Base-by-base conservation (phyloP, 495 filamentous ascomycete genomes). In the Neurospora hispaniola region DNA sequence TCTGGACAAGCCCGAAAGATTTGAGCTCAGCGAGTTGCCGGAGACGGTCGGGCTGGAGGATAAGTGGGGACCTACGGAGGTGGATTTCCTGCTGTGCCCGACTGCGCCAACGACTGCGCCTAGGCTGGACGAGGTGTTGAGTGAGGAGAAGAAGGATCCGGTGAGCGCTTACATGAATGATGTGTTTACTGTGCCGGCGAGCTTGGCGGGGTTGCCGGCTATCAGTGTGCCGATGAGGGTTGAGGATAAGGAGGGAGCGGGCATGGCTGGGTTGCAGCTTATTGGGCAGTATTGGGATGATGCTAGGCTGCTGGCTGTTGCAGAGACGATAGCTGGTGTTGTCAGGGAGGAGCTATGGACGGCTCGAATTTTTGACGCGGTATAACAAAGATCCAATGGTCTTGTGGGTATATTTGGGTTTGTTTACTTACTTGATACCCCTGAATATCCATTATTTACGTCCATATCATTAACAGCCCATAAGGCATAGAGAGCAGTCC, bases 121-220 rank as follows among this genome's bases (percentile, higher is more conserved):
- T 3, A 81, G 78, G 44, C 78, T 96, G 27, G 85, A 84, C 23
- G 82, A 89, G 35, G 76, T 89, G 7, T 80, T 80, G 71, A 66
- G 54, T 10, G 78, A 80, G 71, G 43, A 77, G n/a, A 80, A 80
- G 69, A 74, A 76, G 62, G 72, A 59, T n/a, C 71, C 77, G 2
- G 73, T 81, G 12, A 76, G 83, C 77, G 86, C 87, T 3, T 98
- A 97, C 78, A 90, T 92, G 81, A 97, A 93, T 76, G 96, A 99
- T 83, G 93, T 97, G 16, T 93, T 98, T 80, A 98, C 96, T 0
- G 96, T 98, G 9, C 96, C 96, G 16, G 94, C 96, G 27, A 97
- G 92, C 78, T 81, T 99, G 73, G 96, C 96, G 7, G 96, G 96
- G 4, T 83, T 99, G 42, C 96, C 96, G 12, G 93, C 94, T 20